Evolutionary conservation across 208 protist genomes (phyloP), one percentile per base, ranked within the genome.

Genomic region (Crithidia sp.): DNA sequence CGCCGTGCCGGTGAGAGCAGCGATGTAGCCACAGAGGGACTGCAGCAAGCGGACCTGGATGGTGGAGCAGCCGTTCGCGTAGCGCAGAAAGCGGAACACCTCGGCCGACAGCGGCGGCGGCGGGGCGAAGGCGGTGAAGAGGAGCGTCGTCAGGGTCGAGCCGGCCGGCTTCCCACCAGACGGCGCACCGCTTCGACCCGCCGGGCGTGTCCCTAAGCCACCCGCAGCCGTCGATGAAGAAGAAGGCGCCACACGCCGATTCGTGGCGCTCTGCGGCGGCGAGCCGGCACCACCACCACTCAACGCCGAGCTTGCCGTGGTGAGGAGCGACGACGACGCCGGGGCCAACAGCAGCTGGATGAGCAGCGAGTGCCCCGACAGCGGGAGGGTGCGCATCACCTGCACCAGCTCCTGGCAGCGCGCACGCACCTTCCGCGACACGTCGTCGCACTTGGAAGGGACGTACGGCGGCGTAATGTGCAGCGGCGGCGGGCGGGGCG

Each of bases 81-180:
- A 90, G 17, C 91, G 89, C 52, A 94, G 73, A 67, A 94, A 96
- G 44, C 75, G 78, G 66, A 88, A 94, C 49, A 79, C 67, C 74
- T 94, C 88, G 12, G 77, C 67, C 6, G 71, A 61, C 17, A 96
- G 76, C 12, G 68, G 59, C 50, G 73, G 73, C 16, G 65, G 64
- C 47, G 58, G 65, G 10, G 66, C 9, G 10, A 36, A 40, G 62
- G 44, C 37, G 54, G 45, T 49, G 54, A 63, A 76, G n/a, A 63
- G 28, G n/a, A 45, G 37, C 2, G 41, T 47, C 13, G 62, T 61
- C 43, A 60, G 47, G 37, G 67, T n/a, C 13, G 74, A 43, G 52
- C 39, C 41, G 40, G 55, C 66, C 10, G 37, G 16, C 44, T 43
- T 5, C 37, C 43, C 19, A 2, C 50, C 45, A 12, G 71, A 7